A percentile compares a stretch with the other conserved stretches of the same genome.
Conservation (phyloP, 169 alveolate species). For the Eimeria acervulina region DNA sequence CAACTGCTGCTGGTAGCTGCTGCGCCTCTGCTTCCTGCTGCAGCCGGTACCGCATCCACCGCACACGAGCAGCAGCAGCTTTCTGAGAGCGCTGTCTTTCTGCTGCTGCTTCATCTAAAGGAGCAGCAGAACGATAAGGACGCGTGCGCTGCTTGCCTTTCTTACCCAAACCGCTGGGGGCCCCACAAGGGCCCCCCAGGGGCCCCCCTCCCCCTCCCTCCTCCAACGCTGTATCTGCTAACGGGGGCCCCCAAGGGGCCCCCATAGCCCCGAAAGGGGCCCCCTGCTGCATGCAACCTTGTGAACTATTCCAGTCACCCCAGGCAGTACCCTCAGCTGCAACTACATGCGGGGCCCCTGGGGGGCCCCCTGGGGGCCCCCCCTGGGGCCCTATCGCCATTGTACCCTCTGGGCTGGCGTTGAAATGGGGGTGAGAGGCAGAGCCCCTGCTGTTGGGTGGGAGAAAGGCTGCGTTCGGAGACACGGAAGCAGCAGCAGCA, state of each 20-base stretch:
- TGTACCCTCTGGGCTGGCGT: neutral
- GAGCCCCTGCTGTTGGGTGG: neutral
- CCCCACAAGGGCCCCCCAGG: conserved; percentile 16
- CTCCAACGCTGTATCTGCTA: conserved; percentile 35
- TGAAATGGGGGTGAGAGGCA: neutral
- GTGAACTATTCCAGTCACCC: conserved; percentile 34
- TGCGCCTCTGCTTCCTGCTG: conserved; percentile 69
- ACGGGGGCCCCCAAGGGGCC: conserved; percentile 26
- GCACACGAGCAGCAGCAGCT: conserved; percentile 63
- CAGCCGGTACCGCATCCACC: conserved; percentile 60
- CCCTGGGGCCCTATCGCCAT: conserved; percentile 4
- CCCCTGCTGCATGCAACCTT: neutral
- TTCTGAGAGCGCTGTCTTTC: conserved; percentile 37
- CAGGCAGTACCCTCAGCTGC: neutral
- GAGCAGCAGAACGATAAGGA: neutral
- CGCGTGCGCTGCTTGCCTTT: neutral
- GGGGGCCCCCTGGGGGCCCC: too few species aligned
- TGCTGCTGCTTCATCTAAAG: conserved; percentile 49
- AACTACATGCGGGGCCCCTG: neutral
- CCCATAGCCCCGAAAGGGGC: conserved; percentile 20
- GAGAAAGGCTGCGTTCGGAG: neutral
- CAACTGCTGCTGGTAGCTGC: conserved; percentile 19
- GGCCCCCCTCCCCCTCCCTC: neutral
- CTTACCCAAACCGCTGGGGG: neutral
- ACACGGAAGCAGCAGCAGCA: neutral